These are phyloP conservation scores for Alternaria arborescens DNA, from an alignment of 2,329 filamentous ascomycete species.

Conservation along the genomic window DNA sequence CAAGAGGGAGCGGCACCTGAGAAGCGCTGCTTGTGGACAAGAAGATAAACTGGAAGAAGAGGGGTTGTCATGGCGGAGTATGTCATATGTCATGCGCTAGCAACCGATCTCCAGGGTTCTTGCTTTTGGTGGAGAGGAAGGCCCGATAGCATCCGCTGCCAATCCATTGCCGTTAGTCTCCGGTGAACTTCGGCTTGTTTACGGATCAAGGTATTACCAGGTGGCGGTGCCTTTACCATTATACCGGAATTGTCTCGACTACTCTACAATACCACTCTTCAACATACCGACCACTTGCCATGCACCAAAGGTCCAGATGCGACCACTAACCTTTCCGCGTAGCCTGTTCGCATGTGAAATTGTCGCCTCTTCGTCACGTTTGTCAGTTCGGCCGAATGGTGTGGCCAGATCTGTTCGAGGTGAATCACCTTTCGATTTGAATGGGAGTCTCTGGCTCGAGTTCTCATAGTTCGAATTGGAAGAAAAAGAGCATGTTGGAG, in stretches of 20 bases:
- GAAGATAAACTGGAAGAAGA: constrained; percentile 2
- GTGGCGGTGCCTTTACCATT: not conserved
- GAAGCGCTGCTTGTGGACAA: constrained; percentile 3
- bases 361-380: not conserved
- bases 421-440: not conserved
- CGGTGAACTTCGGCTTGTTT: not conserved
- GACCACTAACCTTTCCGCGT: not conserved
- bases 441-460: not conserved
- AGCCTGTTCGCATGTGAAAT: not conserved
- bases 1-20: not conserved
- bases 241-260: not conserved
- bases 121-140: constrained; percentile 9
- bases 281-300: not conserved
- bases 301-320: not conserved
- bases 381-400: not conserved
- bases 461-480: not conserved
- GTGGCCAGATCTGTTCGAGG: not conserved
- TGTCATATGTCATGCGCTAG: constrained; percentile 5
- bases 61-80: constrained; percentile 4
- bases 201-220: not conserved
- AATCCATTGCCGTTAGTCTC: not conserved
- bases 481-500: too few relatives aligned
- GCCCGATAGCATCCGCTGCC: constrained; percentile 12
- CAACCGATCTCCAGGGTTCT: constrained; percentile 4
- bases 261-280: not conserved